Evolutionary conservation across 192 early-diverging fungal species (phyloP), one percentile per base, ranked within the genome.

Genomic region (Phlyctochytrium bullatum): DNA sequence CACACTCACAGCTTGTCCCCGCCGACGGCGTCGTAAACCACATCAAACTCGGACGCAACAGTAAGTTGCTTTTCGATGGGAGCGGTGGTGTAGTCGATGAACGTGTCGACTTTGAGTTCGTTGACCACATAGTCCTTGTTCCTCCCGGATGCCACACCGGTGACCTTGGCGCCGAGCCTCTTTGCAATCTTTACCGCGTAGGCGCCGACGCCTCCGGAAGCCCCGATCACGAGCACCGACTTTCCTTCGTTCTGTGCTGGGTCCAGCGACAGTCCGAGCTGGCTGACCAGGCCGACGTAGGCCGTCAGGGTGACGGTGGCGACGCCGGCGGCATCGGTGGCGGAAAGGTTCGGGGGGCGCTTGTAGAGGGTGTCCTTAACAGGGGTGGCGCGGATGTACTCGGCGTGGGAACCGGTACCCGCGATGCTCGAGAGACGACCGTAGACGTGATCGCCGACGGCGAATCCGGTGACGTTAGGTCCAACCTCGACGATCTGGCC

Each of bases 121-220:
- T 2, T 17, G 20, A 31, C 2, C 1, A 68, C 67, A 53, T 65
- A 68, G 27, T 68, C 62, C 36, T 52, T 64, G 67, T 68, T 68
- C 16, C 53, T 64, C 0, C 36, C 59, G 12, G 67, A 68, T n/a
- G 60, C 59, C 29, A 68, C 60, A 16, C 36, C 67, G 1, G 30
- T 36, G 28, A 68, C 67, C 27, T 64, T 24, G 0, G 67, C 67
- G 29, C 67, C 67, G 2, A 63, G 51, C 34, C 34, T 30, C 62
- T 68, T 68, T 24, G 65, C 65, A 64, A 67, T 62, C 33, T 67
- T 33, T 2, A 62, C 54, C 33, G 28, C 57, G n/a, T n/a, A n/a
- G n/a, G n/a, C n/a, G n/a, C 65, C 65, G 2, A 73, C 72, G 62
- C 72, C 72, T 1, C 72, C 72, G 1, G 69, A 73, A 0, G 72